phyloP scores from a whole-genome alignment of 73 alveolate species.

The Effrenium voratum region DNA sequence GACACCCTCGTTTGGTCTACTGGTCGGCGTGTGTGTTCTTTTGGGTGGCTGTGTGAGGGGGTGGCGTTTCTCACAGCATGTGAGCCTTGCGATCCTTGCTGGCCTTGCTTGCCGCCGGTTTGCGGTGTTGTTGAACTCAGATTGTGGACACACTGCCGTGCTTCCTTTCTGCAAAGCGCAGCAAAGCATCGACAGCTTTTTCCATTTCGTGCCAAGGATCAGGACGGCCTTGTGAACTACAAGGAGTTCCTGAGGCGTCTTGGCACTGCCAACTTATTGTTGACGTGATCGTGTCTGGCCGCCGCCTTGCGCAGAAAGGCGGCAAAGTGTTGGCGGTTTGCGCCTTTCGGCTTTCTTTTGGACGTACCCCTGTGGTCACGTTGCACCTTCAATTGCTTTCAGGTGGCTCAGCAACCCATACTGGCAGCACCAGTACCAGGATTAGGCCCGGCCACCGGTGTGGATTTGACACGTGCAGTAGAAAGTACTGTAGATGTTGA shows the following conservation, averaged over 20 bases:
- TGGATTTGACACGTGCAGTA: no score
- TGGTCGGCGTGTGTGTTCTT: no score
- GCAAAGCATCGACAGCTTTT: no score
- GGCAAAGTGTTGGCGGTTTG: neutral
- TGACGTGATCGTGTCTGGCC: neutral
- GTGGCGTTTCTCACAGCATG: no score
- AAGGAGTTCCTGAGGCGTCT: conserved; percentile 74
- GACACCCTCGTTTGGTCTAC: no score
- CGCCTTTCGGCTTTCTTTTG: neutral
- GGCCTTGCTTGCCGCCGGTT: no score
- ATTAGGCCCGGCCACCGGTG: neutral
- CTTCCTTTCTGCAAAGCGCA: no score
- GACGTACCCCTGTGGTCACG: neutral
- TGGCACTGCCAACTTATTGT: neutral
- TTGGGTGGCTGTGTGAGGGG: no score
- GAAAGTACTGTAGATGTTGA: no score
- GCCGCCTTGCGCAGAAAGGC: neutral
- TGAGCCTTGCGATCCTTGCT: no score
- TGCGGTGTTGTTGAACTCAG: no score
- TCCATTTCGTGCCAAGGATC: conserved; percentile 82
- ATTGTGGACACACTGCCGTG: no score
- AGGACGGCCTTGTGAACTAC: conserved; percentile 92
- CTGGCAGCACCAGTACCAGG: conserved; percentile 77
- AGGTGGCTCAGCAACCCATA: conserved; percentile 93
- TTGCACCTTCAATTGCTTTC: neutral